phyloP scores from a whole-genome alignment of 2,329 filamentous ascomycete species.

The Aureobasidium sp. region DNA sequence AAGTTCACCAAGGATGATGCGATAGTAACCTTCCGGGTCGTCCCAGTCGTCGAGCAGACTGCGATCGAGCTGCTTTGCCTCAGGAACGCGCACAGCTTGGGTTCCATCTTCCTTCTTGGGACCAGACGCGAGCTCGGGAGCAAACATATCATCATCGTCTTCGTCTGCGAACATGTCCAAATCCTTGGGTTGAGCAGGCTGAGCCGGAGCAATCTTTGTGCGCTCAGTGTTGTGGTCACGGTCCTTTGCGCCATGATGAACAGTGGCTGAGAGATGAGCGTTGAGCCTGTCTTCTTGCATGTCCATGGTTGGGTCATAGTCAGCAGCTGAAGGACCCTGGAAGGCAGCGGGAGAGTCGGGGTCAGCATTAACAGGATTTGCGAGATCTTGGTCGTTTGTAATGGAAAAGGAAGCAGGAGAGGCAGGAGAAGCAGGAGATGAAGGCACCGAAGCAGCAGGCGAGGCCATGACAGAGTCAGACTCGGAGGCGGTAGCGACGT shows the following conservation, averaged over 20 bases:
- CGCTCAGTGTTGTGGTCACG: slow-evolving; percentile 18
- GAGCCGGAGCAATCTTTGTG: neutral
- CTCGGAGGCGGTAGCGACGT: neutral
- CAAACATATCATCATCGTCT: slow-evolving; percentile 84
- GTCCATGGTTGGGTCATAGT: slow-evolving; percentile 84
- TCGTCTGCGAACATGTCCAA: slow-evolving; percentile 60
- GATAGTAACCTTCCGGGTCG: slow-evolving; percentile 93
- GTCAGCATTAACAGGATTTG: slow-evolving; percentile 27
- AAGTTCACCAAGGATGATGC: slow-evolving; percentile 84
- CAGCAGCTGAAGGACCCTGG: slow-evolving; percentile 81
- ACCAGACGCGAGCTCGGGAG: slow-evolving; percentile 58
- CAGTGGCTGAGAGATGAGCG: slow-evolving; percentile 13
- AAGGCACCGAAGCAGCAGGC: slow-evolving; percentile 46
- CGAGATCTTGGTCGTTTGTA: slow-evolving; percentile 35
- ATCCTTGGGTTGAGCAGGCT: slow-evolving; percentile 34
- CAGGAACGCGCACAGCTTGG: slow-evolving; percentile 42
- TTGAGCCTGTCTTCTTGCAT: slow-evolving; percentile 69
- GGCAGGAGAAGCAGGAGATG: slow-evolving; percentile 32
- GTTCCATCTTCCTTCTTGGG: slow-evolving; percentile 30
- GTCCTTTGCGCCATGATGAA: slow-evolving; percentile 26
- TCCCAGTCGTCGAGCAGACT: slow-evolving; percentile 88
- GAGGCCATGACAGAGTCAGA: slow-evolving; percentile 10
- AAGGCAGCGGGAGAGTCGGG: slow-evolving; percentile 40
- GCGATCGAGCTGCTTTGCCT: slow-evolving; percentile 55
- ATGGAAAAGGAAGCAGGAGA: slow-evolving; percentile 35